Percentiles rank a stretch among this genome's conserved stretches.
phyloP scores from a whole-genome alignment of 495 filamentous ascomycete species.

The Xylaria intraflava region DNA sequence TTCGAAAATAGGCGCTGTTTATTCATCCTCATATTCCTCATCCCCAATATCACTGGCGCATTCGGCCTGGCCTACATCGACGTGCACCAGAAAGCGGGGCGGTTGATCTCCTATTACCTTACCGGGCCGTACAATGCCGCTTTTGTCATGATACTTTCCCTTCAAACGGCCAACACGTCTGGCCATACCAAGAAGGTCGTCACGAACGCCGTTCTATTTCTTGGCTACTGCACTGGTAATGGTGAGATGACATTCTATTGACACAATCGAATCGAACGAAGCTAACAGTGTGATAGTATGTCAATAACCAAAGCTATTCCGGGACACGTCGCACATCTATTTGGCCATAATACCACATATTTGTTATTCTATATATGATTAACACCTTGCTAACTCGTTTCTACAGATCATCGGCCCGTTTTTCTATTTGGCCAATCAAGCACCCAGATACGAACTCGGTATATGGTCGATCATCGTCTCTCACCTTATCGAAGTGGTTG shows the following conservation, averaged over 20 bases:
- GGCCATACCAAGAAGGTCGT: constrained; percentile 60
- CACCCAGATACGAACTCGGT: constrained; percentile 50
- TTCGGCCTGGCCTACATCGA: constrained; percentile 52
- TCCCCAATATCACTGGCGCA: constrained; percentile 47
- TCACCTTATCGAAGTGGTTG: constrained; percentile 47
- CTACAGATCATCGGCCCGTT: constrained; percentile 49
- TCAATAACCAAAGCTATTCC: constrained; percentile 28
- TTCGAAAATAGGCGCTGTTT: constrained; percentile 50
- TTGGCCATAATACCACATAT: background rate
- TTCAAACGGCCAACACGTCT: constrained; percentile 36
- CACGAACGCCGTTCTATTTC: constrained; percentile 52
- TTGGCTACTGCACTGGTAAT: constrained; percentile 30
- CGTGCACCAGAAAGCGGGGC: constrained; percentile 37
- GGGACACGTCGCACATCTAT: constrained; percentile 17
- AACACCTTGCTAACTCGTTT: background rate
- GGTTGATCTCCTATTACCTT: constrained; percentile 49
- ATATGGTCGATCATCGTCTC: constrained; percentile 60
- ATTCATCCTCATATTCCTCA: constrained; percentile 48
- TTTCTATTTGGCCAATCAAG: constrained; percentile 54
- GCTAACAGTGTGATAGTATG: constrained; percentile 6
- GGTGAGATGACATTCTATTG: background rate
- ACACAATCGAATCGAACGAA: background rate
- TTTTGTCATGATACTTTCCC: constrained; percentile 51
- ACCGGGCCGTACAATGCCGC: constrained; percentile 50
- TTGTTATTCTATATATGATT: background rate